Conservation (phyloP, 352 stramenopile genomes). For the Phytopythium ostracodes region DNA sequence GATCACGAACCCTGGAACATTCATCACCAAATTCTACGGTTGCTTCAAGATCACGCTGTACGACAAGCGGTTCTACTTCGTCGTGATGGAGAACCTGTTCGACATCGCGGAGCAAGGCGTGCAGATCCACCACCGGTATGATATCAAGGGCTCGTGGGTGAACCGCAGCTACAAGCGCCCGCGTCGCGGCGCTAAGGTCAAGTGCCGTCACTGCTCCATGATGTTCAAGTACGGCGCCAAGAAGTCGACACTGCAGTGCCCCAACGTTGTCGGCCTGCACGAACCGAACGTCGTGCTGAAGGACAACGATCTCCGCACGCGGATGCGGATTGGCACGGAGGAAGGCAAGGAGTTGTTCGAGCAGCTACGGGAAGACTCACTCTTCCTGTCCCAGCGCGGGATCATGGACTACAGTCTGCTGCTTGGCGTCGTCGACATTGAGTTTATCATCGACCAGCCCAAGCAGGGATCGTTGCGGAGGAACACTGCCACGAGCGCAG, state of each 20-base stretch:
- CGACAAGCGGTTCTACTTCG: constrained; percentile 88
- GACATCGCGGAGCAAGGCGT: constrained; percentile 55
- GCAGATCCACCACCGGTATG: constrained; percentile 84
- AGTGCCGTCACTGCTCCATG: constrained; percentile 85
- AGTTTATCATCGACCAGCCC: constrained; percentile 71
- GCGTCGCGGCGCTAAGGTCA: constrained; percentile 67
- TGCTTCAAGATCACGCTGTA: constrained; percentile 90
- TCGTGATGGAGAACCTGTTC: constrained; percentile 93
- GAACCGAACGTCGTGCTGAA: constrained; percentile 86
- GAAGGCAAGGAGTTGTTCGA: constrained; percentile 60
- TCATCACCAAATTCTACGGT: constrained; percentile 89
- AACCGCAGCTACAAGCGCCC: constrained; percentile 83
- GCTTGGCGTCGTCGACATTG: constrained; percentile 81
- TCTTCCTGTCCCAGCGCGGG: constrained; percentile 67
- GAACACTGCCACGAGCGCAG: constrained; percentile 27
- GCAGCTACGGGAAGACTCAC: constrained; percentile 63
- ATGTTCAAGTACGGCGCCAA: constrained; percentile 77
- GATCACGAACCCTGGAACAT: constrained; percentile 56
- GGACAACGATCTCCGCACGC: constrained; percentile 79
- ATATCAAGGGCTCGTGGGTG: constrained; percentile 92
- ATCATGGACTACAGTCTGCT: constrained; percentile 92
- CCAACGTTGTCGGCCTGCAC: constrained; percentile 74
- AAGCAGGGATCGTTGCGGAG: constrained; percentile 10
- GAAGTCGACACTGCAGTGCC: constrained; percentile 63
- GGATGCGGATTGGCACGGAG: constrained; percentile 67